Evolutionary conservation across 2,329 filamentous ascomycete genomes (phyloP), one percentile per base, ranked within the genome.

Genomic region (Metarhizium brunneum): DNA sequence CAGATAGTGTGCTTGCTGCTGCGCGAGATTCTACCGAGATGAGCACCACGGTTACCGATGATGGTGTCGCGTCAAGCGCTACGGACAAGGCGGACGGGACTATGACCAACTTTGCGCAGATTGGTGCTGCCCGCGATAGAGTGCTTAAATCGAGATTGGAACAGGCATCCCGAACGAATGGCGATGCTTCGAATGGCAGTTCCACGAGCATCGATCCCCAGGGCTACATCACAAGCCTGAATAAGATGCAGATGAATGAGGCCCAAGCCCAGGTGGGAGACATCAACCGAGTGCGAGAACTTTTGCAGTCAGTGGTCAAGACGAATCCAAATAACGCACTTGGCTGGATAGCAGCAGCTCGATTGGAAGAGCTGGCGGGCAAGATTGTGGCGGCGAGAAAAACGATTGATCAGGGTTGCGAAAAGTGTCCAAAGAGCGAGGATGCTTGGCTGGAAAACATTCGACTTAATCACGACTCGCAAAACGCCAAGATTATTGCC

Each of bases 361-460:
- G 94, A 65, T 73, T 99, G 50, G 95, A 99, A 70, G 92, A 97
- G 69, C 77, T 95, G 58, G 94, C 94, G 3, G 92, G 92, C 48
- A 95, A 95, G 71, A 87, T 89, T 55, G 91, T 95, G 6, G 87
- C 91, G 3, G 94, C 94, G 13, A 84, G 92, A 55, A 94, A 88
- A 63, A 82, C 95, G 42, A 96, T 99, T 58, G 85, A 89, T 2
- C 83, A 89, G 64, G 95, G 92, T 1, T 96, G 91, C 66, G 85
- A 92, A 61, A 83, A 92, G 64, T 97, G 92, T 63, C 94, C 92
- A 0, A 94, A 92, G 71, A 96, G 87, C 61, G 91, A 96, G 69
- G 94, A 96, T 67, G 89, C 87, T 6, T 99, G 95, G 95, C 75
- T 97, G 45, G 94, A 99, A 69, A 95, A 92, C 55, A 97, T 99